Conservation (phyloP, 768 basidiomycete genomes). For the Candolleomyces aberdarensis region DNA sequence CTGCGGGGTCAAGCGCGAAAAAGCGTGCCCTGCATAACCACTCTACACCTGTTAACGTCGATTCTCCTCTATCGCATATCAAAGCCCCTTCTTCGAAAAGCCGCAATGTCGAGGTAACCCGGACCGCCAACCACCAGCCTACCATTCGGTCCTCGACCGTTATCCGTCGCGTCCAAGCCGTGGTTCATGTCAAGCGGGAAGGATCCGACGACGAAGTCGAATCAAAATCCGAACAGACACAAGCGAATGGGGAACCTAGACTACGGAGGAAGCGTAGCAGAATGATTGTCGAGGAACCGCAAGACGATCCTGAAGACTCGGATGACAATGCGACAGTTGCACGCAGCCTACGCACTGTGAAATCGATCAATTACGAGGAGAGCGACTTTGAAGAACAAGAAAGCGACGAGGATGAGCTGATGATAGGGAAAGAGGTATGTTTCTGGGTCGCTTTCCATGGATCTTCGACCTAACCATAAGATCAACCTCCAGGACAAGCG, state of each 20-base stretch:
- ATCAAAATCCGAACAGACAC: slow-evolving; percentile 7
- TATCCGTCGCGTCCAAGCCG: slow-evolving; percentile 64
- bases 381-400: slow-evolving; percentile 25
- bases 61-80: slow-evolving; percentile 15
- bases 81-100: neutral
- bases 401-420: slow-evolving; percentile 55
- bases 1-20: neutral
- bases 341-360: slow-evolving; percentile 1
- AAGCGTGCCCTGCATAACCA: neutral
- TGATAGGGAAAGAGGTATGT: slow-evolving; percentile 57
- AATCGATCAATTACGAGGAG: slow-evolving; percentile 19
- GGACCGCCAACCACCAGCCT: slow-evolving; percentile 2
- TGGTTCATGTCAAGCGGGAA: slow-evolving; percentile 65
- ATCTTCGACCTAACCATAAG: neutral
- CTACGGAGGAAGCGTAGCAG: slow-evolving; percentile 2
- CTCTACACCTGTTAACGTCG: slow-evolving; percentile 11
- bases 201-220: slow-evolving; percentile 30
- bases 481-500: too few relatives aligned
- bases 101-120: neutral
- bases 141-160: slow-evolving; percentile 28
- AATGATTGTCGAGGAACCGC: slow-evolving; percentile 13
- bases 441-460: neutral
- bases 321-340: slow-evolving; percentile 1
- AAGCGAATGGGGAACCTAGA: slow-evolving; percentile 1
- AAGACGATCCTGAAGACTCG: slow-evolving; percentile 12